Base-by-base conservation (phyloP, 352 stramenopile species). In the Phytopythium sindhum region DNA sequence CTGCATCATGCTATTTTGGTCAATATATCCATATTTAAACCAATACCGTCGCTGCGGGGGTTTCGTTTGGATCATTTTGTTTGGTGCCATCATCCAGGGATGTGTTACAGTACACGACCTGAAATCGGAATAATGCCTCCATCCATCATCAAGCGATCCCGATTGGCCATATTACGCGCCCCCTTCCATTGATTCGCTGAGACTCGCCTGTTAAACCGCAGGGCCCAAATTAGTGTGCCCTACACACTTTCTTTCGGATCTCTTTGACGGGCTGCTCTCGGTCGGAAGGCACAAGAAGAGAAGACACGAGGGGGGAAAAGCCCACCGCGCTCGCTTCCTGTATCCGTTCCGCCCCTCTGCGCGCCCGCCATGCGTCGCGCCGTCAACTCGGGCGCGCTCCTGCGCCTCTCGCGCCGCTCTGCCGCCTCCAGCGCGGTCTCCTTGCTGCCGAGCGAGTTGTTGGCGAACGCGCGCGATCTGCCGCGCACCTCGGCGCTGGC, bases 331-430 rank as follows among this genome's bases (percentile, higher is more conserved):
- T 14, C 47, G 39, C 39, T n/a, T 14, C 1, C 17, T n/a, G 24
- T 5, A 21, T 24, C 42, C 14, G 14, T 4, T 23, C 42, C 23
- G 48, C 24, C 48, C 48, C n/a, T 39, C 48, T 4, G 8, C 48
- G n/a, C 24, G 5, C 19, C 50, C 26, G 50, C 15, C 31, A 57
- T 57, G 51, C 51, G 51, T 19, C 51, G 51, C 29, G 51, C 51
- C 28, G 51, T 57, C n/a, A 41, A 42, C 28, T 24, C 68, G 7
- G 42, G 67, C 42, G 56, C 67, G 60, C 55, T 74, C 41, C 57
- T 71, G 61, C 68, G 68, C 19, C 61, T 68, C 57, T 63, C 68
- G 31, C 54, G 59, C n/a, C 51, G 51, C 7, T 19, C 42, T 17
- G 21, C 63, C 26, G 33, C 35, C 9, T 28, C 57, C 26, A 9